These are phyloP conservation scores for Exobasidium rhododendri DNA, from an alignment of 1,284 basidiomycete species.

Conservation along the genomic window DNA sequence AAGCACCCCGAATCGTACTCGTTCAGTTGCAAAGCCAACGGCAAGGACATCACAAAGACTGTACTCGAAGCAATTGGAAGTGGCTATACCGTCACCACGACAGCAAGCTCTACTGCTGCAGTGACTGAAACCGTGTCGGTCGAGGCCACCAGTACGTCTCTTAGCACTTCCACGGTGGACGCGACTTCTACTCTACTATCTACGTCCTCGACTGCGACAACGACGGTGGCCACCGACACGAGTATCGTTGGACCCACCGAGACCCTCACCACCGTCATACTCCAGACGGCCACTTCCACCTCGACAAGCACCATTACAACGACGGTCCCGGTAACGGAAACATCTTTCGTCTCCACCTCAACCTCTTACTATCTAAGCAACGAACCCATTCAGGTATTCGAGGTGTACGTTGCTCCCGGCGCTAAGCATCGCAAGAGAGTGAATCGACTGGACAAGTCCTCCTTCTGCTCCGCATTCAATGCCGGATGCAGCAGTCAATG, in stretches of 20 bases:
- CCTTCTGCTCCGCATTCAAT: not conserved
- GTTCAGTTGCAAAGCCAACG: slow-evolving; percentile 5
- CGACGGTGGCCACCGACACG: not conserved
- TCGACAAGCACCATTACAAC: not conserved
- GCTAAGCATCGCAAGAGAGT: not conserved
- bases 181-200: not conserved
- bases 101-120: not conserved
- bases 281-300: not conserved
- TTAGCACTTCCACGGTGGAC: not conserved
- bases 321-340: no score
- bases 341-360: no score
- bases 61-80: slow-evolving; percentile 2
- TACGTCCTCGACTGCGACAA: not conserved
- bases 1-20: slow-evolving; percentile 13
- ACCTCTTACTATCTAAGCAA: no score
- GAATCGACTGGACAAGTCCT: not conserved
- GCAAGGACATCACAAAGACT: slow-evolving; percentile 1
- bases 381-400: no score
- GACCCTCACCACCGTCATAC: not conserved
- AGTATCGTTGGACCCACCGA: not conserved
- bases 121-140: slow-evolving; percentile 11
- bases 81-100: slow-evolving; percentile 4
- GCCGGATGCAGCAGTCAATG: not conserved
- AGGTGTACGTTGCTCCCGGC: no score
- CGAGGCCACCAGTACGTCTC: not conserved